These are phyloP conservation scores for Starmerella vaccinii DNA, from an alignment of 805 yeast species.

Conservation along the genomic window DNA sequence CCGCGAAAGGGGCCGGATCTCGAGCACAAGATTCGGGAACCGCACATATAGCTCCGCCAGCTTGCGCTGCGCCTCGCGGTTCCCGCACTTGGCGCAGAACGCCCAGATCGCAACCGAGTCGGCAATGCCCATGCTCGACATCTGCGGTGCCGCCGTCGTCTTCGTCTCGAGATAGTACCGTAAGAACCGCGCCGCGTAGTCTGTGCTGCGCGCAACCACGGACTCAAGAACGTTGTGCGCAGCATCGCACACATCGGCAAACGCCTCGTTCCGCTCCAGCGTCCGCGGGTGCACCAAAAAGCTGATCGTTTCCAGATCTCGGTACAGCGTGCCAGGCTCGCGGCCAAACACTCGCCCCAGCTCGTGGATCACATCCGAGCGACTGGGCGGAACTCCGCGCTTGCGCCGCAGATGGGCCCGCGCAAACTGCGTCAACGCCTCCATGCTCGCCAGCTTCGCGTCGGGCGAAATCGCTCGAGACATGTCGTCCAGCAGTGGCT, in stretches of 20 bases:
- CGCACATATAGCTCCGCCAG: slow-evolving; percentile 24
- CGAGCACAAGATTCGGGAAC: slow-evolving; percentile 21
- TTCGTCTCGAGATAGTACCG: slow-evolving; percentile 24
- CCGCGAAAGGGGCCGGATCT: slow-evolving; percentile 22
- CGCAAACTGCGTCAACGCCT: slow-evolving; percentile 16
- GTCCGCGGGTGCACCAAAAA: slow-evolving; percentile 28
- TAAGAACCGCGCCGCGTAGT: slow-evolving; percentile 25
- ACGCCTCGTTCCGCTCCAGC: slow-evolving; percentile 30
- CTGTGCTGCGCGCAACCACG: slow-evolving; percentile 24
- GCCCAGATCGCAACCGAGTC: slow-evolving; percentile 26
- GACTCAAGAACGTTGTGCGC: slow-evolving; percentile 25
- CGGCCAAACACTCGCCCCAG: slow-evolving; percentile 27
- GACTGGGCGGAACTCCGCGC: slow-evolving; percentile 13
- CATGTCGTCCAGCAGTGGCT: slow-evolving; percentile 22
- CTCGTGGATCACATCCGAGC: slow-evolving; percentile 31
- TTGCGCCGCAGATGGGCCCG: slow-evolving; percentile 7
- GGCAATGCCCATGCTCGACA: slow-evolving; percentile 25
- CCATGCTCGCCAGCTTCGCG: slow-evolving; percentile 18
- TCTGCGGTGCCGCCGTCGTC: slow-evolving; percentile 16
- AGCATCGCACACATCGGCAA: slow-evolving; percentile 32
- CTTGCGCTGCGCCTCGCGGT: slow-evolving; percentile 23
- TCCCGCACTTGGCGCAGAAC: slow-evolving; percentile 26
- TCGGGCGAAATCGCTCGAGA: slow-evolving; percentile 18
- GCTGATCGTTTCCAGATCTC: slow-evolving; percentile 31
- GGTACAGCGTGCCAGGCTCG: slow-evolving; percentile 28